These are phyloP conservation scores for Wickerhamomyces chambardii DNA, from an alignment of 805 yeast genomes.

Conservation along the genomic window DNA sequence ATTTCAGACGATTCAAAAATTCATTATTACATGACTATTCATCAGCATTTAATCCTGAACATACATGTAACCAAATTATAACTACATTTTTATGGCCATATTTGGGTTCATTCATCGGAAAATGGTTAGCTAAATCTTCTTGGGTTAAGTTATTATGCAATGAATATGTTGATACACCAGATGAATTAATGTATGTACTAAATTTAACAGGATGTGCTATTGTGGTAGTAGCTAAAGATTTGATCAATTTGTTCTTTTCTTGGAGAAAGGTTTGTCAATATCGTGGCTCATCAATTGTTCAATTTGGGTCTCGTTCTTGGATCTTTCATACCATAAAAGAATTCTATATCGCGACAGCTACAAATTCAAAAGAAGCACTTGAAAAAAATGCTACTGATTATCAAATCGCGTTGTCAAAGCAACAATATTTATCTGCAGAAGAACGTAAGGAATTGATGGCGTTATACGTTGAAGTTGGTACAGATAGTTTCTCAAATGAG, in stretches of 20 bases:
- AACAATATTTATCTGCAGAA: too few species aligned
- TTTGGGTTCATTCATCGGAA: constrained; percentile 18
- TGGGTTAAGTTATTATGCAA: constrained; percentile 12
- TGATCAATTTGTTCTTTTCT: constrained; percentile 20
- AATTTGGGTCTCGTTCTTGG: background rate
- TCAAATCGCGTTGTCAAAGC: too few species aligned
- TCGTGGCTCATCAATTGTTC: background rate
- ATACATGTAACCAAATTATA: constrained; percentile 9
- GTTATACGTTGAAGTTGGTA: too few species aligned
- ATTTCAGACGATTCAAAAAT: constrained; percentile 16
- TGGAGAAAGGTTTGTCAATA: constrained; percentile 21
- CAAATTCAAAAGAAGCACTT: too few species aligned
- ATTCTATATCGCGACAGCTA: background rate
- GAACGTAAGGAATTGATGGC: too few species aligned
- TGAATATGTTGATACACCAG: constrained; percentile 22
- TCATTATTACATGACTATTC: constrained; percentile 21
- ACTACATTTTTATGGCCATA: constrained; percentile 25
- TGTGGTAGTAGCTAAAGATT: constrained; percentile 22
- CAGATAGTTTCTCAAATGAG: too few species aligned
- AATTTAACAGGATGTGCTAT: constrained; percentile 25
- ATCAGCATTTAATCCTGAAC: constrained; percentile 11
- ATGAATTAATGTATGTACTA: constrained; percentile 23
- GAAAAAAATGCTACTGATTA: too few species aligned
- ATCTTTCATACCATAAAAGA: background rate
- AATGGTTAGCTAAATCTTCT: constrained; percentile 14